Evolutionary conservation across 805 yeast genomes (phyloP).

Genomic region (Torulaspora franciscae): DNA sequence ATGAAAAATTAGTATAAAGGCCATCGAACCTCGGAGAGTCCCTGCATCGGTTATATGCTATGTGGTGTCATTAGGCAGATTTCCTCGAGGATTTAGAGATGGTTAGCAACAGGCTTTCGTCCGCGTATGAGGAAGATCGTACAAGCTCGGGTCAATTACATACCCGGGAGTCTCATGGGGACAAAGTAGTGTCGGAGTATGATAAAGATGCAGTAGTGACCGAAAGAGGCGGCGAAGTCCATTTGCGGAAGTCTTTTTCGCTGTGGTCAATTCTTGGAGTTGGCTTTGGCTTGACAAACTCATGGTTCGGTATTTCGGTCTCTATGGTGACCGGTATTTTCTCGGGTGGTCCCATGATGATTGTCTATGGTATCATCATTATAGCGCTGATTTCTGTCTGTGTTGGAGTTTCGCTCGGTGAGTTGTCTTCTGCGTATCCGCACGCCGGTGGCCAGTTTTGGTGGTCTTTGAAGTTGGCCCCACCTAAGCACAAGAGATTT

Average conservation of each 20-base stretch:
- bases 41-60: neutral
- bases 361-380: slow-evolving; percentile 54
- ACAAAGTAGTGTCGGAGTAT: slow-evolving; percentile 2
- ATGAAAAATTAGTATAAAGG: neutral
- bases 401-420: slow-evolving; percentile 50
- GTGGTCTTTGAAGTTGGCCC: slow-evolving; percentile 56
- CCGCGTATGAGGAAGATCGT: slow-evolving; percentile 6
- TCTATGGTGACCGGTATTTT: slow-evolving; percentile 52
- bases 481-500: slow-evolving; percentile 40
- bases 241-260: slow-evolving; percentile 41
- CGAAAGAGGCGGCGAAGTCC: slow-evolving; percentile 26
- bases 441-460: slow-evolving; percentile 63
- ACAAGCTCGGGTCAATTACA: slow-evolving; percentile 7
- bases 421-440: slow-evolving; percentile 53
- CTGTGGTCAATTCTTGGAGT: slow-evolving; percentile 52
- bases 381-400: slow-evolving; percentile 46
- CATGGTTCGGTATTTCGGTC: slow-evolving; percentile 63
- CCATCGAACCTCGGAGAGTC: neutral
- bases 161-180: slow-evolving; percentile 8
- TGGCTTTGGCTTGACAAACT: slow-evolving; percentile 58
- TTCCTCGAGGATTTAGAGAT: neutral
- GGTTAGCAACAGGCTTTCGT: slow-evolving; percentile 3
- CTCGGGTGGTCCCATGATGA: slow-evolving; percentile 58
- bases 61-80: neutral
- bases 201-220: neutral